Evolutionary conservation across 2,329 filamentous ascomycete species (phyloP).

Genomic region (Knufia petricola): DNA sequence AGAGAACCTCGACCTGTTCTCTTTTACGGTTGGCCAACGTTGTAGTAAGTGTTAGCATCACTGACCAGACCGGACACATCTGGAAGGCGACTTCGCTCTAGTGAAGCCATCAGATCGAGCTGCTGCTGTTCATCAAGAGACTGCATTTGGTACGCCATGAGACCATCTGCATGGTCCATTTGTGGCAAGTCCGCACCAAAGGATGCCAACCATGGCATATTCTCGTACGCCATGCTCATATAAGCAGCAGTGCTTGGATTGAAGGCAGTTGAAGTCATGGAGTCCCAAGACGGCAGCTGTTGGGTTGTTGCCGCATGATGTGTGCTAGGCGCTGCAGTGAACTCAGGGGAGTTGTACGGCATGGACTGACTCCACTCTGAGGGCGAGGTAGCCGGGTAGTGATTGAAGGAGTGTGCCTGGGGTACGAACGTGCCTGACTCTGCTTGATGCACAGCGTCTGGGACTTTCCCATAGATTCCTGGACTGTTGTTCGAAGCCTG

Average conservation of each 20-base stretch:
- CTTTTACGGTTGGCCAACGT: slow-evolving; percentile 4
- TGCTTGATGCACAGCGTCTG: neutral
- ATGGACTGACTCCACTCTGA: slow-evolving; percentile 11
- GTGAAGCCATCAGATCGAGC: slow-evolving; percentile 67
- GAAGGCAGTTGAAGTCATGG: slow-evolving; percentile 19
- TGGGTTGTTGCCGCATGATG: slow-evolving; percentile 13
- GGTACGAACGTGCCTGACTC: neutral
- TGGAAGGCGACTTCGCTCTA: slow-evolving; percentile 50
- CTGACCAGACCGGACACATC: slow-evolving; percentile 34
- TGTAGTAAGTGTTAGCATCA: slow-evolving; percentile 35
- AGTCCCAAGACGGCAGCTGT: slow-evolving; percentile 29
- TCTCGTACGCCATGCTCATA: slow-evolving; percentile 17
- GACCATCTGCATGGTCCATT: slow-evolving; percentile 36
- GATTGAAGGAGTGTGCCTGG: neutral
- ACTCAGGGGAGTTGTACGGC: slow-evolving; percentile 10
- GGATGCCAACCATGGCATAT: slow-evolving; percentile 32
- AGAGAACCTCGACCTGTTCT: neutral
- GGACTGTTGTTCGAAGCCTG: neutral
- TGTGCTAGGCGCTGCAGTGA: neutral
- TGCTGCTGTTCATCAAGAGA: slow-evolving; percentile 70
- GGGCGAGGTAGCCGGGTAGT: slow-evolving; percentile 6
- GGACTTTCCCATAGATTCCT: neutral
- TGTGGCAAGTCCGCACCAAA: slow-evolving; percentile 40
- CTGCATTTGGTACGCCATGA: slow-evolving; percentile 53
- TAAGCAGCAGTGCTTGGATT: slow-evolving; percentile 17